Conservation (phyloP, 257 asterid species). For the Primulina eburnea region DNA sequence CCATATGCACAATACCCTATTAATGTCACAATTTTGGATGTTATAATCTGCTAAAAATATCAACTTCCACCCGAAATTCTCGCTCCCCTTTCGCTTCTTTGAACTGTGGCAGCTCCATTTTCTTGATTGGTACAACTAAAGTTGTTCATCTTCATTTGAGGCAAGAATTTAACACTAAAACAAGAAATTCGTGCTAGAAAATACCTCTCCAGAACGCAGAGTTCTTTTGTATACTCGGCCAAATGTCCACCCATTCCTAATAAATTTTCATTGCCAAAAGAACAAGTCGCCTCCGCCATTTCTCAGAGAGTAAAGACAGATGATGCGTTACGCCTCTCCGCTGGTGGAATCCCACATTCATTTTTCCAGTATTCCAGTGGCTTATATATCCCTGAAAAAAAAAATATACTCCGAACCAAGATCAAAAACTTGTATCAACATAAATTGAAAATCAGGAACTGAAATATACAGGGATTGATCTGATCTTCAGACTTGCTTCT, state of each 20-base stretch:
- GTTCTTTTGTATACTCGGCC: constrained; percentile 93
- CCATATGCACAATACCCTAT: too few species aligned
- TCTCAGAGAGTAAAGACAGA: constrained; percentile 74
- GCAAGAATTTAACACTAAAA: background rate
- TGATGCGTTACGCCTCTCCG: constrained; percentile 69
- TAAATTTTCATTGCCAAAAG: constrained; percentile 70
- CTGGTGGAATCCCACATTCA: constrained; percentile 62
- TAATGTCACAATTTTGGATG: too few species aligned
- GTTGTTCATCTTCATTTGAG: background rate
- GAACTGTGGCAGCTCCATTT: too few species aligned
- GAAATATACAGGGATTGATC: constrained; percentile 54
- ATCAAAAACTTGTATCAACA: constrained; percentile 3
- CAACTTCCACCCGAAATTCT: too few species aligned
- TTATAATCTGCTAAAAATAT: too few species aligned
- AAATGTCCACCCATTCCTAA: constrained; percentile 92
- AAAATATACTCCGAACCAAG: background rate
- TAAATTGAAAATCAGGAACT: constrained; percentile 11
- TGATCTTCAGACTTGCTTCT: constrained; percentile 95
- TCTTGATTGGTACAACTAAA: too few species aligned
- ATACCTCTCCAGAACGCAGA: constrained; percentile 81
- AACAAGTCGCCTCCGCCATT: constrained; percentile 84
- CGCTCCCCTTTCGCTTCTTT: too few species aligned
- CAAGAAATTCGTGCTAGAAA: background rate
- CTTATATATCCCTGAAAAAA: constrained; percentile 76
- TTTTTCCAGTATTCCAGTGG: constrained; percentile 77